Conservation (phyloP, 1,139 yeast species). For the Zhuliangozyma blackwelliae region DNA sequence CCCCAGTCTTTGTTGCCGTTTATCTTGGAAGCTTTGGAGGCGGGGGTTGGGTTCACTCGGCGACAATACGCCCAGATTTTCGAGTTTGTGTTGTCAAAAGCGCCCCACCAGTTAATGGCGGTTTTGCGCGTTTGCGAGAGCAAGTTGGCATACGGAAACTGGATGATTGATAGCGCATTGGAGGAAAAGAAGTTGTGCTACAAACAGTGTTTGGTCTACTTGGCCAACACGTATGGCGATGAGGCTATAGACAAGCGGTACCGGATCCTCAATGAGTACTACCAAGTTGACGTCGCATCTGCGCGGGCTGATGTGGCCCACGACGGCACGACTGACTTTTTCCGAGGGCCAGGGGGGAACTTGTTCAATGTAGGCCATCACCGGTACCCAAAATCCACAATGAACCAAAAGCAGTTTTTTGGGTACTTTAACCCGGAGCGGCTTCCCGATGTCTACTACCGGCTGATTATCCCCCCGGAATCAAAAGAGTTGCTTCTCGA, state of each 20-base stretch:
- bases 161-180: slow-evolving; percentile 9
- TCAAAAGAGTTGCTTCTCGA: slow-evolving; percentile 4
- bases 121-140: slow-evolving; percentile 25
- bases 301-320: slow-evolving; percentile 4
- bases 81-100: no score
- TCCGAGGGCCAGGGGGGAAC: slow-evolving; percentile 6
- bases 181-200: slow-evolving; percentile 9
- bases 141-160: slow-evolving; percentile 27
- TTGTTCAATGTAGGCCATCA: slow-evolving; percentile 5
- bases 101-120: background rate
- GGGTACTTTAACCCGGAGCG: slow-evolving; percentile 9
- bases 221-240: slow-evolving; percentile 3
- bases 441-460: background rate
- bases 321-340: slow-evolving; percentile 2
- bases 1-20: no score
- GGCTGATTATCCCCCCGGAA: no score
- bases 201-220: slow-evolving; percentile 6
- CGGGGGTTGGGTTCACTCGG: no score
- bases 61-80: no score
- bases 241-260: slow-evolving; percentile 15
- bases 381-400: slow-evolving; percentile 4
- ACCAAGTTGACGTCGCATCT: slow-evolving; percentile 15
- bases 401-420: slow-evolving; percentile 7
- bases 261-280: slow-evolving; percentile 24
- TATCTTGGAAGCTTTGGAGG: no score